Conservation (phyloP, 2,329 filamentous ascomycete genomes). For the Teratosphaeria gauchensis region DNA sequence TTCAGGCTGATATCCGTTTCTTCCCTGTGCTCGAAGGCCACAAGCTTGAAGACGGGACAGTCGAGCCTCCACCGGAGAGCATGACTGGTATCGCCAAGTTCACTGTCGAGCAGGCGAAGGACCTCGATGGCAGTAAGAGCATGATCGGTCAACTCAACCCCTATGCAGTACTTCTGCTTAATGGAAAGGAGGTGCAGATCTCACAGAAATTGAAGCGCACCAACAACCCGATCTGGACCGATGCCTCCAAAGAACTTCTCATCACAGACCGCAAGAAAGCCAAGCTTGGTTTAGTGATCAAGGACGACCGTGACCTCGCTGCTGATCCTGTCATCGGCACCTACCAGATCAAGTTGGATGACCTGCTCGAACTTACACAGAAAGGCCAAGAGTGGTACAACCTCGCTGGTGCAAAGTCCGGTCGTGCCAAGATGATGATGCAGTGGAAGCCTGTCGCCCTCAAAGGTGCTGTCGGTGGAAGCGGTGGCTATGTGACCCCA, state of each 20-base stretch:
- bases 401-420: conserved; percentile 67
- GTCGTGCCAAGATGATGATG: conserved; percentile 79
- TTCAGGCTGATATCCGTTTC: conserved; percentile 80
- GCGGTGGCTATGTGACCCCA: conserved; percentile 82
- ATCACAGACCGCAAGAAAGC: conserved; percentile 89
- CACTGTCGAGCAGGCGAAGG: conserved; percentile 91
- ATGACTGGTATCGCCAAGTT: conserved; percentile 92
- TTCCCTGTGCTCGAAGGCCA: conserved; percentile 78
- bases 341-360: conserved; percentile 91
- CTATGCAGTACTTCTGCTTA: conserved; percentile 79
- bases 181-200: conserved; percentile 80
- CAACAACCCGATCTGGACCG: conserved; percentile 93
- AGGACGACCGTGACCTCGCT: conserved; percentile 82
- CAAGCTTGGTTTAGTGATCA: conserved; percentile 83
- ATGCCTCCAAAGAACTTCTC: conserved; percentile 85
- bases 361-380: conserved; percentile 80
- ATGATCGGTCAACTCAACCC: conserved; percentile 84
- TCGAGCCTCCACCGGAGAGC: conserved; percentile 73
- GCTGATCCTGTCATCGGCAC: conserved; percentile 78
- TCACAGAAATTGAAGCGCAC: conserved; percentile 93
- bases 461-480: conserved; percentile 63
- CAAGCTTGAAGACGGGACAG: conserved; percentile 64
- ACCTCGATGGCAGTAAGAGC: conserved; percentile 85
- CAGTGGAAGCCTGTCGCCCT: conserved; percentile 94
- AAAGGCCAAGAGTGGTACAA: conserved; percentile 97